Percentiles rank a stretch among this genome's conserved stretches.
These are phyloP conservation scores for Sanghuangporus sanghuang DNA, from an alignment of 1,284 basidiomycete genomes.

Conservation along the genomic window DNA sequence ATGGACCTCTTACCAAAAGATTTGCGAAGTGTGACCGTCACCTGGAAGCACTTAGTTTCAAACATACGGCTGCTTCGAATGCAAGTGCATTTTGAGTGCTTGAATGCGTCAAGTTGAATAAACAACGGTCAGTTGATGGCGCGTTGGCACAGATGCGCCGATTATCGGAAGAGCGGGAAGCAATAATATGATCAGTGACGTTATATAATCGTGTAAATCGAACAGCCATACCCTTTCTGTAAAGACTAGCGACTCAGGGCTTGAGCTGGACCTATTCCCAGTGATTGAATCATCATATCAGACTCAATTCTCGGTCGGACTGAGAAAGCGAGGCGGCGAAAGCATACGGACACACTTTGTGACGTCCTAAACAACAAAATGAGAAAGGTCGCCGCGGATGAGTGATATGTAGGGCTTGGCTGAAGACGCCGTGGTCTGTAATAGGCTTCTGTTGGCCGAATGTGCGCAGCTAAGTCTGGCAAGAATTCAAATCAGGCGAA, in stretches of 20 bases:
- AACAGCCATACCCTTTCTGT: constrained; percentile 46
- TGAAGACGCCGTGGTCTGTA: constrained; percentile 40
- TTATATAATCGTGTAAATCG: too few species aligned
- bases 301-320: constrained; percentile 17
- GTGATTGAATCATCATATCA: constrained; percentile 35
- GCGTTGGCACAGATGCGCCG: too few species aligned
- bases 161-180: too few species aligned
- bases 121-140: too few species aligned
- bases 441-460: constrained; percentile 50
- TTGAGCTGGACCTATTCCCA: constrained; percentile 49
- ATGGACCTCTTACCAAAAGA: too few species aligned
- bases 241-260: constrained; percentile 23
- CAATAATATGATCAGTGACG: background rate
- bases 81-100: too few species aligned
- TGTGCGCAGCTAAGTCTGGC: constrained; percentile 37
- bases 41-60: too few species aligned
- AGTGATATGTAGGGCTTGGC: constrained; percentile 49
- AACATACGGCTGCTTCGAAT: too few species aligned
- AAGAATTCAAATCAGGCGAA: background rate
- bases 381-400: constrained; percentile 37
- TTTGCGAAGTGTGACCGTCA: too few species aligned
- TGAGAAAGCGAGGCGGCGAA: background rate
- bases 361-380: constrained; percentile 38
- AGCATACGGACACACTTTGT: constrained; percentile 34
- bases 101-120: too few species aligned